Evolutionary conservation across 371 early-diverging fungal species (phyloP), one percentile per base, ranked within the genome.

Genomic region (Batkoa obscura): DNA sequence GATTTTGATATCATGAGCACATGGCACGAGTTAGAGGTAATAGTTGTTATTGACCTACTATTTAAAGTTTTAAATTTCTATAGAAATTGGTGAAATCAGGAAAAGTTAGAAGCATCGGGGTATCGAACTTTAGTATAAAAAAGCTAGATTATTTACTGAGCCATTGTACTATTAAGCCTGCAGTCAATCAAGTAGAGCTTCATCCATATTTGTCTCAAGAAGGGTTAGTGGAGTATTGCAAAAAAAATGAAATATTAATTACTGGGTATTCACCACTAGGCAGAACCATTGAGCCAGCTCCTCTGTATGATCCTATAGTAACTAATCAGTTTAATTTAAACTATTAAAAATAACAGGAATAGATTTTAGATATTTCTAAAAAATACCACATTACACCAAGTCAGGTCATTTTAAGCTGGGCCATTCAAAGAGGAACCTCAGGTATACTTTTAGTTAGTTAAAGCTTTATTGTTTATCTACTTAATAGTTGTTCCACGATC

Each of bases 181-280:
- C 81, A 30, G 84, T 84, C 3, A 82, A 83, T 64, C 93, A 95
- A 68, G 67, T 88, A 56, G 94, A 95, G 68, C 60, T 92, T 12
- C 90, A 94, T 62, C 93, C 94, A 43, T 89, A 86, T 71, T 70
- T 86, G 50, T 82, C 81, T 2, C 85, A 85, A 62, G 59, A 63
- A 34, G 81, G 83, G 33, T 68, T 88, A 8, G 58, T 86, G 73
- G 64, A 78, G 9, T 91, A 71, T 63, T 83, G 81, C 62, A 66
- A 79, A 56, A 53, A 68, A 42, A 74, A 86, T 50, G 69, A 69
- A 23, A 86, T 94, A 48, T 69, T 68, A 8, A 60, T 90, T 17
- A 81, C 86, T 38, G 91, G 86, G 2, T 94, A 89, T 72, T 81
- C 83, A 31, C 90, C 96, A 30, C 73, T 94, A n/a, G 68, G 68